Percentiles rank a stretch among this genome's conserved stretches.
These are phyloP conservation scores for Albifimbria verrucaria DNA, from an alignment of 2,329 filamentous ascomycete genomes.

Conservation along the genomic window DNA sequence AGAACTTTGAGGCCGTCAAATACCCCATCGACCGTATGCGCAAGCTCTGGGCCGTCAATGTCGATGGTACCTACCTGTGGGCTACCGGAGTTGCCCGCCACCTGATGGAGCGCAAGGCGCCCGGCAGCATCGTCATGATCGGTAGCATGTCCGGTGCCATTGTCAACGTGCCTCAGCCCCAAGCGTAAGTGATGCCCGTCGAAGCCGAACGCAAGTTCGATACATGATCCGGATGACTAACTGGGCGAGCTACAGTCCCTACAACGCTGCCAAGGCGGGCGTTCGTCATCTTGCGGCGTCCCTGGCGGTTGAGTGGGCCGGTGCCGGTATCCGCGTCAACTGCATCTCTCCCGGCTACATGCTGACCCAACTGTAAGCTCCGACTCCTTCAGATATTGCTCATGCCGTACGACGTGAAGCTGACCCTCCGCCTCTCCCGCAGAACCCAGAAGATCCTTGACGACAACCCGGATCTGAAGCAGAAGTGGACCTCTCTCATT, in stretches of 20 bases:
- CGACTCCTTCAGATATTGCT: background rate
- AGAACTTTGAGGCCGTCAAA: constrained; percentile 88
- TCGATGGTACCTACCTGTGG: constrained; percentile 88
- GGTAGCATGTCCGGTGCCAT: constrained; percentile 93
- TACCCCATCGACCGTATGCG: constrained; percentile 90
- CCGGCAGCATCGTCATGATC: constrained; percentile 89
- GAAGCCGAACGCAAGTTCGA: background rate
- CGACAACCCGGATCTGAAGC: constrained; percentile 84
- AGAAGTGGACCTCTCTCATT: constrained; percentile 89
- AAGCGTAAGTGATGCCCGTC: constrained; percentile 51
- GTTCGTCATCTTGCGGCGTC: constrained; percentile 84
- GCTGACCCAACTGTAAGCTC: constrained; percentile 83
- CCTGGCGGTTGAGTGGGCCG: constrained; percentile 91
- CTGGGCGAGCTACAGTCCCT: constrained; percentile 51
- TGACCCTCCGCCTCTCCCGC: constrained; percentile 8
- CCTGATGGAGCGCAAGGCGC: constrained; percentile 74
- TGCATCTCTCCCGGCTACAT: constrained; percentile 96
- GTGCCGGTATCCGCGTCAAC: constrained; percentile 85
- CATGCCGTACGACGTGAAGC: background rate
- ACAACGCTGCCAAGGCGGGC: constrained; percentile 91
- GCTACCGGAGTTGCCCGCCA: constrained; percentile 82
- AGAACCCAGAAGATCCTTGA: constrained; percentile 93
- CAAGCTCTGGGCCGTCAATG: constrained; percentile 93
- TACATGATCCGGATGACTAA: constrained; percentile 8
- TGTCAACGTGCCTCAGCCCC: constrained; percentile 93